Evolutionary conservation across 2,329 filamentous ascomycete genomes (phyloP).

Genomic region (Sporothrix schenckii): DNA sequence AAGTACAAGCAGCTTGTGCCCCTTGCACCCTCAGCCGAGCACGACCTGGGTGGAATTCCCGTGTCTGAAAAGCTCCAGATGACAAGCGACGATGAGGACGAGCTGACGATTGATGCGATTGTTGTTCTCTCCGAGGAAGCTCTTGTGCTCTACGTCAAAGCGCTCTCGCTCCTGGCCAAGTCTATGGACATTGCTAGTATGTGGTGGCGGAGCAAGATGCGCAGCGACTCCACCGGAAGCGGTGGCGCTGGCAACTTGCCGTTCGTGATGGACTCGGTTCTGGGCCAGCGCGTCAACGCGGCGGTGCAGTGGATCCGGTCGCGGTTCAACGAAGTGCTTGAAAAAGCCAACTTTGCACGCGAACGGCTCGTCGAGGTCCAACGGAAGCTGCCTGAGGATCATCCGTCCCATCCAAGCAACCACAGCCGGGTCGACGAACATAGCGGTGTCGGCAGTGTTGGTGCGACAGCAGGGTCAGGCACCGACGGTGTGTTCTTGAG

Average conservation of each 20-base stretch:
- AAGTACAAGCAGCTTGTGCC: constrained; percentile 98
- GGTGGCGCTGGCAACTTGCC: constrained; percentile 42
- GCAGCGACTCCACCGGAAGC: constrained; percentile 55
- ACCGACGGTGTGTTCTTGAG: constrained; percentile 81
- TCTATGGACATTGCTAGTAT: constrained; percentile 92
- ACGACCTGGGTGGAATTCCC: constrained; percentile 66
- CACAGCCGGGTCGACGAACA: constrained; percentile 52
- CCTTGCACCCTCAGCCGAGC: constrained; percentile 74
- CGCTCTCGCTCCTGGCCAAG: constrained; percentile 83
- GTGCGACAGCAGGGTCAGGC: constrained; percentile 61
- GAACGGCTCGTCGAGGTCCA: constrained; percentile 86
- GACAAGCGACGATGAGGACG: constrained; percentile 66
- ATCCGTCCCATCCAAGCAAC: constrained; percentile 83
- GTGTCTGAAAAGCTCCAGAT: constrained; percentile 51
- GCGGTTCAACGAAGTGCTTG: constrained; percentile 94
- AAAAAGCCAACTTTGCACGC: constrained; percentile 94
- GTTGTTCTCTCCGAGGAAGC: constrained; percentile 91
- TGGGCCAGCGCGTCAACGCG: constrained; percentile 77
- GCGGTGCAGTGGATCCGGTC: constrained; percentile 94
- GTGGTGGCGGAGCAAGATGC: constrained; percentile 84
- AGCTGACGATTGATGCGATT: constrained; percentile 81
- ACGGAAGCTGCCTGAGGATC: constrained; percentile 77
- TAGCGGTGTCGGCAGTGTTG: constrained; percentile 55
- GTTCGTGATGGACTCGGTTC: constrained; percentile 52
- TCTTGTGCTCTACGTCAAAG: constrained; percentile 93